phyloP scores from a whole-genome alignment of 2,329 filamentous ascomycete genomes.

The Nemania abortiva region DNA sequence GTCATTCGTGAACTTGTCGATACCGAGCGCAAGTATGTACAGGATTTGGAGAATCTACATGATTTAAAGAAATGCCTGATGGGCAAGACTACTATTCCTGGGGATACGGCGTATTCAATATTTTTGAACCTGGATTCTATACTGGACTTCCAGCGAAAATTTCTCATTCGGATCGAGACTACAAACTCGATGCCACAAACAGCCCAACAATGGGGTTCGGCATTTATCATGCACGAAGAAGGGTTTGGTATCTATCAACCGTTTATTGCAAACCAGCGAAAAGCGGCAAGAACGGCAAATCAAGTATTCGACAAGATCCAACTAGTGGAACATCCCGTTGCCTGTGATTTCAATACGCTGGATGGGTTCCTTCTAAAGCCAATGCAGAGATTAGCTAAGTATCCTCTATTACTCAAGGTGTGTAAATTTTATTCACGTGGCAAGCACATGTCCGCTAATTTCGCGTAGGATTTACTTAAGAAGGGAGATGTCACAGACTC shows the following conservation, averaged over 20 bases:
- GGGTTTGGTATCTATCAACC: slow-evolving; percentile 94
- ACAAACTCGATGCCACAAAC: slow-evolving; percentile 84
- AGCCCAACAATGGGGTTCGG: slow-evolving; percentile 92
- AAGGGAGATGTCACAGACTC: slow-evolving; percentile 74
- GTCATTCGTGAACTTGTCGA: slow-evolving; percentile 92
- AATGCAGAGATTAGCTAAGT: slow-evolving; percentile 95
- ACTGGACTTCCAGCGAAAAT: slow-evolving; percentile 93
- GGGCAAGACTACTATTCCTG: slow-evolving; percentile 86
- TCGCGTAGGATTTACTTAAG: slow-evolving; percentile 81
- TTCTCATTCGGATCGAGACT: slow-evolving; percentile 95
- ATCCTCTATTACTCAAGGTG: slow-evolving; percentile 88
- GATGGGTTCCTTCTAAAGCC: slow-evolving; percentile 96
- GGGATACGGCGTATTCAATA: slow-evolving; percentile 92
- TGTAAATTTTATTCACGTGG: slow-evolving; percentile 44
- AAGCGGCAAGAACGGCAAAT: slow-evolving; percentile 86
- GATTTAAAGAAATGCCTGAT: slow-evolving; percentile 91
- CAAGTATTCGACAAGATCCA: slow-evolving; percentile 89
- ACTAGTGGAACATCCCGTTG: slow-evolving; percentile 80
- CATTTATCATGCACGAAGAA: slow-evolving; percentile 87
- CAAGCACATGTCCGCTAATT: slow-evolving; percentile 45
- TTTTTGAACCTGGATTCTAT: slow-evolving; percentile 97
- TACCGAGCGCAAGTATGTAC: slow-evolving; percentile 97
- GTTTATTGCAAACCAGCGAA: slow-evolving; percentile 96
- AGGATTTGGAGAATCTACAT: slow-evolving; percentile 94
- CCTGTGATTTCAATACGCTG: slow-evolving; percentile 86